A percentile compares a stretch with the other conserved stretches of the same genome.
phyloP scores from a whole-genome alignment of 331 rosid species.

The Quercus phellos region DNA sequence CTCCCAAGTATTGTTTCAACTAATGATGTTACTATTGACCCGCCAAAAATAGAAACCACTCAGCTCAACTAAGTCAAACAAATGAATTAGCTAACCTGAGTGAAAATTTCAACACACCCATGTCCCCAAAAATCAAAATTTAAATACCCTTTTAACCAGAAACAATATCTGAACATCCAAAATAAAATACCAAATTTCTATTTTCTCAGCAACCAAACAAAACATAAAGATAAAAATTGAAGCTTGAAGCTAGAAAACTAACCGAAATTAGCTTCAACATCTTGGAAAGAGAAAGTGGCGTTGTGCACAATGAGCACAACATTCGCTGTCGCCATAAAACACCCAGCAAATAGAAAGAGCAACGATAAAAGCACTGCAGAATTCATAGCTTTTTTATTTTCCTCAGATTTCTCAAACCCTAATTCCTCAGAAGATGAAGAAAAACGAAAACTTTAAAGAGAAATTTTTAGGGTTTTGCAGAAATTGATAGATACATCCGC shows the following conservation, averaged over 20 bases:
- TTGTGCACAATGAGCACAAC: constrained; percentile 80
- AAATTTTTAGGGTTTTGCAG: constrained; percentile 39
- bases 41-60: not conserved
- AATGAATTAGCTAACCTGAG: not conserved
- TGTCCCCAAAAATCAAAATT: not conserved
- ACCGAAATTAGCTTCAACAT: constrained; percentile 94
- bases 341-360: constrained; percentile 32
- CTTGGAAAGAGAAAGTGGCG: constrained; percentile 78
- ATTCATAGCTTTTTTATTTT: constrained; percentile 41
- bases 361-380: constrained; percentile 31
- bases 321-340: constrained; percentile 52
- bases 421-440: constrained; percentile 14
- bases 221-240: not conserved
- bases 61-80: not conserved
- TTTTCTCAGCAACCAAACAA: constrained; percentile 13
- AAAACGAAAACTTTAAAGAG: not conserved
- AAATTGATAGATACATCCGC: constrained; percentile 66
- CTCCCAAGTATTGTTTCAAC: not conserved
- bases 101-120: constrained; percentile 7
- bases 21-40: not conserved
- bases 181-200: not conserved
- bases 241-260: constrained; percentile 17
- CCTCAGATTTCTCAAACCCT: constrained; percentile 21
- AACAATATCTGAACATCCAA: constrained; percentile 4
- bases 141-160: not conserved